Base-by-base conservation (phyloP, 257 asterid species). In the Plantago ovata region DNA sequence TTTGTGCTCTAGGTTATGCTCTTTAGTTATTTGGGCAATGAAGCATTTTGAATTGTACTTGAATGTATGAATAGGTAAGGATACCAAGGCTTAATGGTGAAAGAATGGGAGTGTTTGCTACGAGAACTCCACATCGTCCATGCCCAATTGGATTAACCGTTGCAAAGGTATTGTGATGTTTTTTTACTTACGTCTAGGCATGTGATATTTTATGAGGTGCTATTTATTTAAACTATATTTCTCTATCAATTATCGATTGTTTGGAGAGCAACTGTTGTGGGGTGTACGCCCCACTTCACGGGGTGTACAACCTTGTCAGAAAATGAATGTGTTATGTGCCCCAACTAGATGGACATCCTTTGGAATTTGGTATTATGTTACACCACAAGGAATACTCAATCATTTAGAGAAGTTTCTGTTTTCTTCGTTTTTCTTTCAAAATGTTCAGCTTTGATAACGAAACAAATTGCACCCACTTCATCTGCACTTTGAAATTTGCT, bases 91-190 rank as follows among this genome's bases (percentile, higher is more conserved):
- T 93, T 56, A 74, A 82, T 56, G 99, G 99, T 49, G 91, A 75
- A 65, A 89, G 75, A 76, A 70, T 82, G 78, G 99, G 97, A 53
- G 83, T 93, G 59, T 93, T 93, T 78, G 95, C 97, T 44, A 86
- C 99, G 9, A 83, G 99, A 74, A 78, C 99, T 69, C 99, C 99
- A n/a, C 99, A 93, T 76, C 97, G 99, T 12, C 97, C 86, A 21
- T 86, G 96, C 70, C 97, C 97, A 16, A 81, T 93, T 70, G 99
- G 99, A 52, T 86, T 93, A 50, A 89, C 99, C 41, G 96, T 93
- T 61, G 97, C 97, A 38, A 93, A 93, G 99, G 95, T 86, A 82
- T 33, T 60, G 23, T 55, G 56, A 32, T 62, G 48, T 51, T 32
- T n/a, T 52, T 13, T 55, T 43, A 63, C 42, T 1, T 42, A 38